These are phyloP conservation scores for Calocybe indica DNA, from an alignment of 768 basidiomycete genomes.

Conservation along the genomic window DNA sequence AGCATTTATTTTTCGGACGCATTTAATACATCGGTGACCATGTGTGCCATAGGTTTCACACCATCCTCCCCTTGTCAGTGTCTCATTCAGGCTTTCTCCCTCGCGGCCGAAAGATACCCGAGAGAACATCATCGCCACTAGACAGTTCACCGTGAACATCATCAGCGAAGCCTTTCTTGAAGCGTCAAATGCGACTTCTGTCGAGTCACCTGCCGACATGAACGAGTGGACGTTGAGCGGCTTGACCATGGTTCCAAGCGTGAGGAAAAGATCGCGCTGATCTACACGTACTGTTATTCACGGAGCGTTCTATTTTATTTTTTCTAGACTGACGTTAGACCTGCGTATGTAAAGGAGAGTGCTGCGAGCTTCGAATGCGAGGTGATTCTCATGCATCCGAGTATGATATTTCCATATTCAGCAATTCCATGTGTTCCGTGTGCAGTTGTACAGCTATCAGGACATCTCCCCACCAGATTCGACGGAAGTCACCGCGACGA, in stretches of 20 bases:
- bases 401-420: constrained; percentile 1
- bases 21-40: constrained; percentile 4
- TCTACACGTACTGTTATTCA: neutral
- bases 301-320: constrained; percentile 1
- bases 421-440: constrained; percentile 1
- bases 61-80: constrained; percentile 60
- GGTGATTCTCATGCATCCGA: constrained; percentile 22
- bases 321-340: constrained; percentile 39
- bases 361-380: constrained; percentile 58
- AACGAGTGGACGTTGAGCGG: constrained; percentile 62
- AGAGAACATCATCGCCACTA: constrained; percentile 57
- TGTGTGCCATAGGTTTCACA: constrained; percentile 39
- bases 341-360: constrained; percentile 51
- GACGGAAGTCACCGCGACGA: constrained; percentile 31
- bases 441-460: constrained; percentile 42
- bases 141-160: constrained; percentile 67
- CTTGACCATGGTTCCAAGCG: constrained; percentile 46
- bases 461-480: constrained; percentile 37
- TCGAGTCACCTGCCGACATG: constrained; percentile 45
- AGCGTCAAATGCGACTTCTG: constrained; percentile 48
- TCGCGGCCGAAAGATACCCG: constrained; percentile 53
- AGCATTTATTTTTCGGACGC: constrained; percentile 13
- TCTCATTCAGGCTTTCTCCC: constrained; percentile 47
- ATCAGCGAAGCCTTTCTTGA: constrained; percentile 63
- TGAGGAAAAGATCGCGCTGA: constrained; percentile 20